Evolutionary conservation across 2,329 filamentous ascomycete genomes (phyloP).

Genomic region (Penicillium psychrosexuale): DNA sequence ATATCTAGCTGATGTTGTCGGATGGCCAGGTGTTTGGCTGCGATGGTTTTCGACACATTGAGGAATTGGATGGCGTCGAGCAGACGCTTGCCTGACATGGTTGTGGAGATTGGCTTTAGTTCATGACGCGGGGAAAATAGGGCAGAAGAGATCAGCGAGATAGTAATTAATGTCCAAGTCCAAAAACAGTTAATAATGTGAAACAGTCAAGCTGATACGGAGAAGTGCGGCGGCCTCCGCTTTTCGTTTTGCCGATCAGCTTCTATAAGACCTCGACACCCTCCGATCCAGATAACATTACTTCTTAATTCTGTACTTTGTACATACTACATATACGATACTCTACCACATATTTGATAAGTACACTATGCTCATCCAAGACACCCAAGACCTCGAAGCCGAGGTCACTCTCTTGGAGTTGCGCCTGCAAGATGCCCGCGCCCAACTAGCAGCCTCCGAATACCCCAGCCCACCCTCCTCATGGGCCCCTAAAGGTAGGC

Average conservation of each 20-base stretch:
- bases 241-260: slow-evolving; percentile 13
- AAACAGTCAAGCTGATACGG: slow-evolving; percentile 19
- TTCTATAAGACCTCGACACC: not conserved
- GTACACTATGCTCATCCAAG: slow-evolving; percentile 23
- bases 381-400: slow-evolving; percentile 27
- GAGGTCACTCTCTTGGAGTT: slow-evolving; percentile 49
- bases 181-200: slow-evolving; percentile 4
- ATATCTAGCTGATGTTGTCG: slow-evolving; percentile 61
- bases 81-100: slow-evolving; percentile 60
- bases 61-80: slow-evolving; percentile 69
- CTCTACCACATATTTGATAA: not conserved
- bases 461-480: slow-evolving; percentile 19
- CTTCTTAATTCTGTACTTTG: not conserved
- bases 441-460: slow-evolving; percentile 34
- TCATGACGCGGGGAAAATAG: slow-evolving; percentile 22
- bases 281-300: not conserved
- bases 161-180: slow-evolving; percentile 4
- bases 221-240: slow-evolving; percentile 20
- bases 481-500: slow-evolving; percentile 12
- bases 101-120: slow-evolving; percentile 11
- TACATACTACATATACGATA: not conserved
- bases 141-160: slow-evolving; percentile 1
- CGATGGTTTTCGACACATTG: slow-evolving; percentile 66
- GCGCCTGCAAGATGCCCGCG: slow-evolving; percentile 47
- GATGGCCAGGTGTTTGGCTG: slow-evolving; percentile 59